Evolutionary conservation across 78 protist species (phyloP).

Genomic region (Cavenderia fasciculata): DNA sequence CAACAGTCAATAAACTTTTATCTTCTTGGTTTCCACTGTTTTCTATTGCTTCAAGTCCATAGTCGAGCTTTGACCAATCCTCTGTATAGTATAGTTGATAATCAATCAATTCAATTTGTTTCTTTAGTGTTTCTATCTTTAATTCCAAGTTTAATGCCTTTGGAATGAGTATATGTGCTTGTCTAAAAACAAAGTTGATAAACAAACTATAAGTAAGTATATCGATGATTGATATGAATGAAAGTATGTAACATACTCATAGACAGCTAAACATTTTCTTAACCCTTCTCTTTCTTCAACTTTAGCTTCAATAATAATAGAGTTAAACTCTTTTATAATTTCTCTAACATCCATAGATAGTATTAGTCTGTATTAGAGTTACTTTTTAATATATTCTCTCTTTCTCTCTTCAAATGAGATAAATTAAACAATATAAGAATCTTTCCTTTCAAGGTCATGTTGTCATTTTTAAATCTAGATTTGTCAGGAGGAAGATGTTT

Average conservation of each 20-base stretch:
- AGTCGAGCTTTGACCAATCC: background rate
- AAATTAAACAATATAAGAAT: too few species aligned
- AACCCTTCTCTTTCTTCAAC: conserved; percentile 4
- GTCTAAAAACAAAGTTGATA: background rate
- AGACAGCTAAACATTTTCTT: background rate
- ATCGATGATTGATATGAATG: background rate
- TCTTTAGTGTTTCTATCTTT: conserved; percentile 13
- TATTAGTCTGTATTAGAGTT: too few species aligned
- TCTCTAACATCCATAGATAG: background rate
- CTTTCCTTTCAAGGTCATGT: too few species aligned
- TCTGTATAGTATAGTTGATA: too few species aligned
- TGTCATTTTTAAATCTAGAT: too few species aligned
- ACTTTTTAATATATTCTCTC: too few species aligned
- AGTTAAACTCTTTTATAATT: conserved; percentile 10
- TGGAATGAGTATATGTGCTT: conserved; percentile 3
- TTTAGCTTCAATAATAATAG: conserved; percentile 12
- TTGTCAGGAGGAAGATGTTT: too few species aligned
- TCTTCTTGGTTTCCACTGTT: too few species aligned
- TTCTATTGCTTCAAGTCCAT: too few species aligned
- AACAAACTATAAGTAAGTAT: background rate
- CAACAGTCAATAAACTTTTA: too few species aligned
- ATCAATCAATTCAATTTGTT: background rate
- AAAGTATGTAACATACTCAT: background rate
- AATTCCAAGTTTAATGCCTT: background rate
- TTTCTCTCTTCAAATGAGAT: too few species aligned